Base-by-base conservation (phyloP, 2,329 filamentous ascomycete species). In the Xenosphaeropsis pyriputrescens region DNA sequence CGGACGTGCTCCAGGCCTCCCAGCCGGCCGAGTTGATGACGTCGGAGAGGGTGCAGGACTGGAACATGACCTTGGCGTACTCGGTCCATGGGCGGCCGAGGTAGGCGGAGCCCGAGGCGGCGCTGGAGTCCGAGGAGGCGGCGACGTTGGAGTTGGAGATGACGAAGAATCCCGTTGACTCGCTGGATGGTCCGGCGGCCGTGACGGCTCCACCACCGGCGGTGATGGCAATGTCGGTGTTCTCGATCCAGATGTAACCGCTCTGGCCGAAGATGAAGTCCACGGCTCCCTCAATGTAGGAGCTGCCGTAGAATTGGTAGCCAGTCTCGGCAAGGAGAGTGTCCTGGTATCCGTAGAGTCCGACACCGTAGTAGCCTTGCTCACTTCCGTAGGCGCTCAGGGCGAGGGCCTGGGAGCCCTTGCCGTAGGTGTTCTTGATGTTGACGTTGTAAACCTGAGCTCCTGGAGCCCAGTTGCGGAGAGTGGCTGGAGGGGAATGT, bases 241-340 rank as follows among this genome's bases (percentile, higher is more conserved):
- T 46, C 38, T 71, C 63, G 50, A 66, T 68, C 71, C 67, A 77
- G 34, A 63, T 58, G 37, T 56, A 51, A 26, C 66, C 62, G 38
- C 61, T 46, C 53, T 72, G 61, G 37, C 73, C 65, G 50, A 77
- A 78, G 45, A 74, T 69, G 49, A 74, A 74, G 47, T 76, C 73
- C 32, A 69, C 68, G 2, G 69, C 67, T 18, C 72, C 71, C 34
- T 68, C 62, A 43, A 77, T 74, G 41, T 68, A 65, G 44, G 63
- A 64, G 42, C 65, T 65, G 18, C 64, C 67, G 48, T 72, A 77
- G 29, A 75, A 50, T 47, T 75, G 65, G 43, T 63, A 57, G 43
- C 72, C 73, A 38, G 56, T 59, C 46, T 72, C 52, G 34, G 56
- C 50, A 4, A 68, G 56, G 35, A 70, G 46, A 1, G 72, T 73